Evolutionary conservation across 177 flowering plant species (phyloP).

Genomic region (Vitis hybrid): DNA sequence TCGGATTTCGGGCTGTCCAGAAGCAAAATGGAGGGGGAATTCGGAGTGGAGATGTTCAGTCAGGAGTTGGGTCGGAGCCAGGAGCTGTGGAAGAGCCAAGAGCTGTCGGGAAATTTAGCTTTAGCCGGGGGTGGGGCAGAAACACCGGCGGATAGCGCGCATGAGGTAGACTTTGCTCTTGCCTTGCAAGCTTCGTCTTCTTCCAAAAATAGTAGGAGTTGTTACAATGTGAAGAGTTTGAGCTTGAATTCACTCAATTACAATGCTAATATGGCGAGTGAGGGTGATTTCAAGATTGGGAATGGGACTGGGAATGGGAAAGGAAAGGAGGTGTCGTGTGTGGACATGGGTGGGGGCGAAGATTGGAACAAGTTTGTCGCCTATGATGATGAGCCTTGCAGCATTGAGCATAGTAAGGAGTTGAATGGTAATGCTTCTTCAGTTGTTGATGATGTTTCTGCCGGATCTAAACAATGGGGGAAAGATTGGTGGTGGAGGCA

Average conservation of each 20-base stretch:
- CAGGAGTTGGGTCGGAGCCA: slow-evolving; percentile 70
- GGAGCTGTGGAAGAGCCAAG: slow-evolving; percentile 64
- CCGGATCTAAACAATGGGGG: slow-evolving; percentile 69
- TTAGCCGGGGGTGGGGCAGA: slow-evolving; percentile 10
- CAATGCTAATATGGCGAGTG: slow-evolving; percentile 27
- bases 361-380: slow-evolving; percentile 46
- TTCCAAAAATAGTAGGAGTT: slow-evolving; percentile 42
- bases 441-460: slow-evolving; percentile 27
- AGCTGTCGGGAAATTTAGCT: slow-evolving; percentile 55
- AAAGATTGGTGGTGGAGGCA: slow-evolving; percentile 99
- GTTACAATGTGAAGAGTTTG: slow-evolving; percentile 30
- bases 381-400: slow-evolving; percentile 54
- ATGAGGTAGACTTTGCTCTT: slow-evolving; percentile 82
- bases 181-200: slow-evolving; percentile 85
- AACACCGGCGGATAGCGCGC: slow-evolving; percentile 40
- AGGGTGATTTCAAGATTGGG: slow-evolving; percentile 23
- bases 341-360: slow-evolving; percentile 35
- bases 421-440: slow-evolving; percentile 34
- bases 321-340: slow-evolving; percentile 62
- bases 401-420: slow-evolving; percentile 66
- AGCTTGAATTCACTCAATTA: slow-evolving; percentile 29
- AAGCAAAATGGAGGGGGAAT: slow-evolving; percentile 70
- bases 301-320: slow-evolving; percentile 29
- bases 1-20: slow-evolving; percentile 97
- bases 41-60: slow-evolving; percentile 75